Evolutionary conservation across 129 eudicot species (phyloP), one percentile per base, ranked within the genome.

Genomic region (Kitagawia praeruptora): DNA sequence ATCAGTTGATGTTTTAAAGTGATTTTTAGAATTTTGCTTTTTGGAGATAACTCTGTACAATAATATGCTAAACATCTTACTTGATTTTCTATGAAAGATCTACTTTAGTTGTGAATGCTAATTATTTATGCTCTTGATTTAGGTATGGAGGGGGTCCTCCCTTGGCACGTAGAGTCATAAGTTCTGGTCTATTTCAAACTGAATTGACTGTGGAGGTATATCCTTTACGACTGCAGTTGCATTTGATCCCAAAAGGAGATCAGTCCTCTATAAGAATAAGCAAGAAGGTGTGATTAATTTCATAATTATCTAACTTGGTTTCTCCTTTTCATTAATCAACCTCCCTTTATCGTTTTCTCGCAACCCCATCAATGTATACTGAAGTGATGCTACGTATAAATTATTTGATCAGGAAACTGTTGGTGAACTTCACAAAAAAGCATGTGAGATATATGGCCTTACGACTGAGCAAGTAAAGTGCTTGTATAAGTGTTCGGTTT

Each of bases 131-230:
- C 73, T 56, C 41, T 67, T 67, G 8, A 67, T 75, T 79, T 83
- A 94, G 98, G 98, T 94, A 94, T 87, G 98, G 97, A 78, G 98
- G 98, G 74, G 98, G 98, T n/a, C 98, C 98, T 76, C 85, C 89
- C 77, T 78, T 94, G 97, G 91, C 96, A 28, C 90, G 98, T 12
- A 89, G 87, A 83, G 98, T 91, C 83, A 89, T 94, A 79, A 84
- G 85, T 85, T 84, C 93, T 69, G 98, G 98, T 80, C 91, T 89
- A 72, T 87, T 91, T 70, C 96, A 94, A 83, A 87, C 93, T 38
- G 98, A 91, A 80, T 87, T 94, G 84, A 85, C 97, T 46, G 98
- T 94, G 77, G 97, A 94, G 85, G 98, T 94, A 21, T 92, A 92
- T 84, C 98, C 97, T 63, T 76, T 94, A 78, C 97, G 93, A 53